phyloP scores from a whole-genome alignment of 2,329 filamentous ascomycete species.

The Beauveria medogensis region DNA sequence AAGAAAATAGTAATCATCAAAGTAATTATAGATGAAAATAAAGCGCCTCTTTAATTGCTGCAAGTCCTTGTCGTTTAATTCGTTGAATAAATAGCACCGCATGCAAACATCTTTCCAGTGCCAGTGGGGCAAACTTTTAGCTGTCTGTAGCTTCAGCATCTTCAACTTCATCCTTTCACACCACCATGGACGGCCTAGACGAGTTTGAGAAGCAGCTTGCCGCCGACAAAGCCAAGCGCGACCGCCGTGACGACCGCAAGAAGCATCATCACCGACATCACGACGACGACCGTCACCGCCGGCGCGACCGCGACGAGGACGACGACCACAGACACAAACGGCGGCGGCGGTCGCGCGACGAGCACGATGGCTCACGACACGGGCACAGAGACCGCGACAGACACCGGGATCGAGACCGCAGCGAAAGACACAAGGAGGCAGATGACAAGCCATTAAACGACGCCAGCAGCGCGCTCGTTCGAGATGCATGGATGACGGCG shows the following conservation, averaged over 20 bases:
- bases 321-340: constrained; percentile 24
- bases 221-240: constrained; percentile 49
- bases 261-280: constrained; percentile 27
- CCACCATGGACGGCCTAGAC: constrained; percentile 44
- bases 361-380: constrained; percentile 58
- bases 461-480: constrained; percentile 19
- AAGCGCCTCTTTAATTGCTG: no score
- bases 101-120: not conserved
- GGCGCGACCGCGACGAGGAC: constrained; percentile 32
- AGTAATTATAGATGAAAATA: not conserved
- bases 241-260: constrained; percentile 28
- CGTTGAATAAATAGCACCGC: not conserved
- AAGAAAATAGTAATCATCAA: not conserved
- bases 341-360: constrained; percentile 30
- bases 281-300: constrained; percentile 24
- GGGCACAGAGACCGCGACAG: constrained; percentile 27
- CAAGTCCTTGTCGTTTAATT: not conserved
- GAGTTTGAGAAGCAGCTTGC: constrained; percentile 75
- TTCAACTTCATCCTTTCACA: not conserved
- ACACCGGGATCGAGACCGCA: constrained; percentile 18
- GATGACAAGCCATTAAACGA: constrained; percentile 38
- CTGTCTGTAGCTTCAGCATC: not conserved
- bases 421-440: constrained; percentile 30
- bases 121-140: constrained; percentile 6
- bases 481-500: constrained; percentile 93